phyloP scores from a whole-genome alignment of 192 early-diverging fungal species.

The Entomortierella lignicola region DNA sequence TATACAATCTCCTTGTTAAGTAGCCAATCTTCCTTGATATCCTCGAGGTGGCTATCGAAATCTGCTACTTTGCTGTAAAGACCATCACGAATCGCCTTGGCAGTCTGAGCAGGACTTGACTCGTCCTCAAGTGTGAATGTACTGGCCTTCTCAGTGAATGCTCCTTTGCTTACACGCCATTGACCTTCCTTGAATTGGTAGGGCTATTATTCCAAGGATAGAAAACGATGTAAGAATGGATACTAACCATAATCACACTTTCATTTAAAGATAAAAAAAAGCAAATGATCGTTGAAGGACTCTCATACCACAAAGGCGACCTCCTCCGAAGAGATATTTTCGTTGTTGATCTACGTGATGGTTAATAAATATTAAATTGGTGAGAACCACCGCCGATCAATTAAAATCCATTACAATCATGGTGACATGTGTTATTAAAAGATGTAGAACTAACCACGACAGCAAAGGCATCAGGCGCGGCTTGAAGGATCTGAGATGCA shows the following conservation, averaged over 20 bases:
- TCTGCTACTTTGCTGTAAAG: constrained; percentile 65
- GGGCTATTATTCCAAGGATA: constrained; percentile 48
- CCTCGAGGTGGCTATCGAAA: constrained; percentile 78
- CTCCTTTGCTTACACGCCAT: constrained; percentile 59
- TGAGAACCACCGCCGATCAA: neutral
- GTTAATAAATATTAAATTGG: neutral
- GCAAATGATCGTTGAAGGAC: neutral
- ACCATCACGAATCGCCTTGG: constrained; percentile 54
- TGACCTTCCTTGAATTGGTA: constrained; percentile 63
- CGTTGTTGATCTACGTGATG: constrained; percentile 46
- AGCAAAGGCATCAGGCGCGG: constrained; percentile 59
- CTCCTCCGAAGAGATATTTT: constrained; percentile 16
- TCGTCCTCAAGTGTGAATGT: constrained; percentile 49
- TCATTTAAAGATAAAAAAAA: too few species aligned
- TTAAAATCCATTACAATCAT: neutral
- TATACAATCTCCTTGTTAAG: constrained; percentile 49
- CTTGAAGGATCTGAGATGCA: constrained; percentile 60
- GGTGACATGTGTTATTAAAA: neutral
- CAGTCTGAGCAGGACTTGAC: constrained; percentile 25
- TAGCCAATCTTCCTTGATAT: constrained; percentile 73
- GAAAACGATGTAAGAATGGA: too few species aligned
- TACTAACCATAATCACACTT: neutral
- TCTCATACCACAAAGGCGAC: constrained; percentile 28
- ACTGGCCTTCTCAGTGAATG: constrained; percentile 47
- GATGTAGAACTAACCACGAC: constrained; percentile 60